phyloP scores from a whole-genome alignment of 2,329 filamentous ascomycete genomes.

The Claviceps citrina region DNA sequence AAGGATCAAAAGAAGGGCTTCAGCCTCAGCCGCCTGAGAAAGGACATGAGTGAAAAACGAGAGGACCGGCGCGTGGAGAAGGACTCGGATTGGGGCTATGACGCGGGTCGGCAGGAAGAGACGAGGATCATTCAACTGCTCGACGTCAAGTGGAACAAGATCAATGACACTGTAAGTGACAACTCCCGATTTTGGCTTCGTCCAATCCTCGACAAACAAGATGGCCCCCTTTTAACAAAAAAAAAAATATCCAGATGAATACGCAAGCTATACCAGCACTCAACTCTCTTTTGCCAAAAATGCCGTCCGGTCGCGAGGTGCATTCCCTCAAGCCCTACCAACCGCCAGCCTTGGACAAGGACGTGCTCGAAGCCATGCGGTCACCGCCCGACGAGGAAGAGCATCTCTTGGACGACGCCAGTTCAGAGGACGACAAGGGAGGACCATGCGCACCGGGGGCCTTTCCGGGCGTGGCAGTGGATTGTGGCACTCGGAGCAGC shows the following conservation, averaged over 20 bases:
- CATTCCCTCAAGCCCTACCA: slow-evolving; percentile 55
- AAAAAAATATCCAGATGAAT: slow-evolving; percentile 43
- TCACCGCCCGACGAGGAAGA: slow-evolving; percentile 21
- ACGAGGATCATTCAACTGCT: slow-evolving; percentile 73
- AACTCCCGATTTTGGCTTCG: too few relatives aligned
- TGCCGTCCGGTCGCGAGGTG: slow-evolving; percentile 82
- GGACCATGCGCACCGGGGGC: slow-evolving; percentile 25
- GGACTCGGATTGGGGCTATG: slow-evolving; percentile 58
- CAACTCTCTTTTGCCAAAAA: slow-evolving; percentile 55
- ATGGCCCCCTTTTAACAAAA: too few relatives aligned
- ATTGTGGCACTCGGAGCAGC: slow-evolving; percentile 20
- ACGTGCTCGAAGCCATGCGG: slow-evolving; percentile 47
- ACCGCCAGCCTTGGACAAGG: slow-evolving; percentile 47
- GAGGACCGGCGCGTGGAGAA: slow-evolving; percentile 70
- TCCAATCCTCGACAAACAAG: too few relatives aligned
- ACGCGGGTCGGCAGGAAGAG: slow-evolving; percentile 77
- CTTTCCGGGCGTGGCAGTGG: slow-evolving; percentile 31
- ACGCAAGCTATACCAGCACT: slow-evolving; percentile 61
- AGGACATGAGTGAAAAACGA: slow-evolving; percentile 58
- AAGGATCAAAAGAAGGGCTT: slow-evolving; percentile 36
- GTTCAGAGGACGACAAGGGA: slow-evolving; percentile 24
- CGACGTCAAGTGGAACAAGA: slow-evolving; percentile 75
- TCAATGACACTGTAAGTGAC: slow-evolving; percentile 70
- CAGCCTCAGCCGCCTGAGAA: slow-evolving; percentile 50
- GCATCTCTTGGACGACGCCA: slow-evolving; percentile 18